Conservation (phyloP, 805 yeast species). For the Kodamaea kaohsiungensis region DNA sequence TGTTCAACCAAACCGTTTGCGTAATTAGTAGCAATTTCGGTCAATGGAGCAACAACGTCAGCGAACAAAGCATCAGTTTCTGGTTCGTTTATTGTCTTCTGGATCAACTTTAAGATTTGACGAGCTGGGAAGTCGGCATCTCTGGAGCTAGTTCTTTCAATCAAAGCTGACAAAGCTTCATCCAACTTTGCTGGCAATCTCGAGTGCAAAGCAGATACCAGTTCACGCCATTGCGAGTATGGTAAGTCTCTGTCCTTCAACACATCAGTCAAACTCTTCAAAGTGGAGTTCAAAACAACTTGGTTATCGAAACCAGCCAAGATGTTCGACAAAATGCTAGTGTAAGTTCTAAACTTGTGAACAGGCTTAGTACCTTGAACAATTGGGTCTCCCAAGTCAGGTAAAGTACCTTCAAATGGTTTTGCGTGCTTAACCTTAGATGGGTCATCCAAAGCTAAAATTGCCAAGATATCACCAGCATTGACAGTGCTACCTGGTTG, state of each 20-base stretch:
- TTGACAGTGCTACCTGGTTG: slow-evolving; percentile 98
- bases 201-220: slow-evolving; percentile 87
- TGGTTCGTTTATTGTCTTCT: slow-evolving; percentile 55
- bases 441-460: slow-evolving; percentile 92
- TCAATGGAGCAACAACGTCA: slow-evolving; percentile 70
- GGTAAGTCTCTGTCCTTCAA: slow-evolving; percentile 84
- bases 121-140: slow-evolving; percentile 91
- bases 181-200: slow-evolving; percentile 83
- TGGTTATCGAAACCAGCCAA: slow-evolving; percentile 93
- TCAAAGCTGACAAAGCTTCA: slow-evolving; percentile 57
- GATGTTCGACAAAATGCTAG: slow-evolving; percentile 70
- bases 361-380: slow-evolving; percentile 83
- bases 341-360: slow-evolving; percentile 63
- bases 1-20: slow-evolving; percentile 77
- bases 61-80: slow-evolving; percentile 54
- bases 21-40: slow-evolving; percentile 69
- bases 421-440: slow-evolving; percentile 95
- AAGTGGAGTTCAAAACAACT: slow-evolving; percentile 84
- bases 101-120: slow-evolving; percentile 71
- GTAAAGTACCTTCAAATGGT: slow-evolving; percentile 93
- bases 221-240: slow-evolving; percentile 86
- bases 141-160: slow-evolving; percentile 66
- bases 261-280: slow-evolving; percentile 68
- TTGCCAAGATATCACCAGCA: slow-evolving; percentile 97
- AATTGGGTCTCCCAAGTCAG: slow-evolving; percentile 81